Evolutionary conservation across 176 grass and related monocot species (phyloP).

Genomic region (Phyllostachys edulis): DNA sequence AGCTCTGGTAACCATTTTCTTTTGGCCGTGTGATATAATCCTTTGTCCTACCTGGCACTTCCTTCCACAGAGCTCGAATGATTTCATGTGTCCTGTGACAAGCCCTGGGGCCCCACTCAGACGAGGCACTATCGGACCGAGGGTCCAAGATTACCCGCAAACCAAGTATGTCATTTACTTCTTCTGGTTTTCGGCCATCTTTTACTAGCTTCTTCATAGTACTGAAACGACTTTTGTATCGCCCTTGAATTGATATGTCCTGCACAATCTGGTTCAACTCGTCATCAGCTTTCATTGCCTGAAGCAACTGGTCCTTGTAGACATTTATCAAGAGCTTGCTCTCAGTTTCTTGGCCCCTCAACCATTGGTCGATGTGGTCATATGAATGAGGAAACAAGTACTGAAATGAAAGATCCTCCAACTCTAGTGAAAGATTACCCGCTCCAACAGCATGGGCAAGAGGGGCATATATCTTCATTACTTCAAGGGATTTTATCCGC

Average conservation of each 20-base stretch:
- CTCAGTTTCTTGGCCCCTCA: constrained; percentile 70
- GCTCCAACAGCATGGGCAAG: constrained; percentile 87
- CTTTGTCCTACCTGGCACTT: constrained; percentile 75
- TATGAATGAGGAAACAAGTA: constrained; percentile 91
- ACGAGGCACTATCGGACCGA: constrained; percentile 16
- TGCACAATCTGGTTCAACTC: constrained; percentile 60
- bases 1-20: constrained; percentile 84
- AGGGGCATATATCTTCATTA: constrained; percentile 90
- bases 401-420: constrained; percentile 89
- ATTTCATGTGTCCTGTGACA: constrained; percentile 67
- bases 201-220: constrained; percentile 96
- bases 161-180: constrained; percentile 88
- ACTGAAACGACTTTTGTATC: constrained; percentile 94
- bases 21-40: constrained; percentile 81
- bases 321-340: constrained; percentile 54
- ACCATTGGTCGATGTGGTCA: constrained; percentile 65
- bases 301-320: constrained; percentile 64
- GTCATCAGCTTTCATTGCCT: constrained; percentile 55
- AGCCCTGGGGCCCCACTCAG: constrained; percentile 48
- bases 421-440: constrained; percentile 68
- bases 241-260: constrained; percentile 61
- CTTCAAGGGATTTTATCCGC: constrained; percentile 74
- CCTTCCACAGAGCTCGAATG: constrained; percentile 64
- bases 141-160: constrained; percentile 73
- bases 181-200: constrained; percentile 76